Evolutionary conservation across 1,284 basidiomycete species (phyloP), one percentile per base, ranked within the genome.

Genomic region (Marasmius sp.): DNA sequence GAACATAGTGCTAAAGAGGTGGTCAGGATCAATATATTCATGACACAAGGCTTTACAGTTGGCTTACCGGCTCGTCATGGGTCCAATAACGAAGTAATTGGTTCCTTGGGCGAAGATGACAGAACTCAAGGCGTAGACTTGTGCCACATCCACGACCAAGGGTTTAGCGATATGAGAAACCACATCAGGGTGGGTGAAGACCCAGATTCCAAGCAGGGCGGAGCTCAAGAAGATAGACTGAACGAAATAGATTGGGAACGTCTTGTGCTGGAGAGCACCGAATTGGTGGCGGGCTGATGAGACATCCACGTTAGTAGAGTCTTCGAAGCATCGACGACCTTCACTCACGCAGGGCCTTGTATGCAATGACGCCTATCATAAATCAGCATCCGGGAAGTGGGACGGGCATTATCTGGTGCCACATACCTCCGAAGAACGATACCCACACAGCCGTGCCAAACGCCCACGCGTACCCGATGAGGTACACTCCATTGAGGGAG

Each of bases 181-280:
- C 34, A 92, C 84, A 49, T 79, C 75, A 2, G 87, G 88, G 74
- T 93, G 90, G 62, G 82, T 82, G 66, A 78, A 80, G 8, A 84
- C 79, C 85, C 92, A 93, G 39, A 85, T 76, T 9, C 76, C 78
- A 48, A 92, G 75, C 33, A 94, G 79, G 12, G 76, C 74, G 0
- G 82, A 77, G 18, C 87, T 82, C 38, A 89, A 74, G 18, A 74
- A 67, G 45, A 89, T 82, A 33, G 86, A 88, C 51, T 85, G 72
- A 33, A 82, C 72, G 69, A 94, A 94, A 76, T 92, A 94, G 61
- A 89, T 72, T 1, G 93, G 91, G 74, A 92, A 91, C 0, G 83
- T 84, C 66, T 82, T 82, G 68, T 90, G 85, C 72, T 94, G 92
- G 41, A 95, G 81, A 48, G 81, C 77, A n/a, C 88, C 85, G 66